phyloP scores from a whole-genome alignment of 23 red algal genomes.

The Gracilaria gracilis region DNA sequence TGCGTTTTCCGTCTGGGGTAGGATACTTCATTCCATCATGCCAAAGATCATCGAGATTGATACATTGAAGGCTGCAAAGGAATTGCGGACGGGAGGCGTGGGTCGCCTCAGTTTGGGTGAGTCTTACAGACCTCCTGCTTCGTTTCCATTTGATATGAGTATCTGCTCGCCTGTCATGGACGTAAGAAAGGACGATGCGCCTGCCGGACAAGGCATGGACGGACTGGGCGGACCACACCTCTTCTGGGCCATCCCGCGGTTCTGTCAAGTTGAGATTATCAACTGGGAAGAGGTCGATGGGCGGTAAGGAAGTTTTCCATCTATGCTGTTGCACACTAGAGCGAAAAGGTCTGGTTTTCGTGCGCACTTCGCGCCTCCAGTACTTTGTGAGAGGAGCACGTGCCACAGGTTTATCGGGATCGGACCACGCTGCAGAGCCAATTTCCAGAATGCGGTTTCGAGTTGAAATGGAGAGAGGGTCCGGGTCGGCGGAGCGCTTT shows the following conservation, averaged over 20 bases:
- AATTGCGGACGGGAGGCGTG: background rate
- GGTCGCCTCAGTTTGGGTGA: background rate
- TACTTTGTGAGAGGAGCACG: background rate
- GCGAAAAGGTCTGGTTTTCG: background rate
- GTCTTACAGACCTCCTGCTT: slow-evolving; percentile 5
- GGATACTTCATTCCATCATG: slow-evolving; percentile 42
- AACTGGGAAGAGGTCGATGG: background rate
- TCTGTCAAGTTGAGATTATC: slow-evolving; percentile 8
- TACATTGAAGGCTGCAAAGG: background rate
- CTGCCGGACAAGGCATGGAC: background rate
- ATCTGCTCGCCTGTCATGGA: background rate
- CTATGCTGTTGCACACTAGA: background rate
- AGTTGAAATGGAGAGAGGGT: background rate
- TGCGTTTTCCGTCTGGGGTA: slow-evolving; percentile 23
- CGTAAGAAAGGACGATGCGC: slow-evolving; percentile 20
- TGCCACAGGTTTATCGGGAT: background rate
- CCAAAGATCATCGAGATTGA: background rate
- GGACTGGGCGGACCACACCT: slow-evolving; percentile 14
- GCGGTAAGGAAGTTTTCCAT: background rate
- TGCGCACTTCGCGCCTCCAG: background rate
- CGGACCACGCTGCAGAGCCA: background rate
- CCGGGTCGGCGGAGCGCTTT: background rate
- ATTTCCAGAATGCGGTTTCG: slow-evolving; percentile 1
- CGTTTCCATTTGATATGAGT: background rate
- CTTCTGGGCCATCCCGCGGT: slow-evolving; percentile 4